These are phyloP conservation scores for Cladophialophora exuberans DNA, from an alignment of 2,329 filamentous ascomycete species.

Conservation along the genomic window DNA sequence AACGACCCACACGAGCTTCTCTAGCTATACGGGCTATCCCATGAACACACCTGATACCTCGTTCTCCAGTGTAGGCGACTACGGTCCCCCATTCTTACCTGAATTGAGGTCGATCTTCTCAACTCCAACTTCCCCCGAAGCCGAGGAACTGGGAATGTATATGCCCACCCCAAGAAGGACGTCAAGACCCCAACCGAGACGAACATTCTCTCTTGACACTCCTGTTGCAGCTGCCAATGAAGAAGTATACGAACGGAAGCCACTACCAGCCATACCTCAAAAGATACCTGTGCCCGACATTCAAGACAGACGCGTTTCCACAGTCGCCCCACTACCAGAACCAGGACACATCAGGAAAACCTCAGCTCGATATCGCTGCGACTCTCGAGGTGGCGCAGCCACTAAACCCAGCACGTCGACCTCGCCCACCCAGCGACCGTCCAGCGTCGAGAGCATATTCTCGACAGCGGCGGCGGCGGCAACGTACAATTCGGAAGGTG, in stretches of 20 bases:
- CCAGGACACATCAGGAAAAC: slow-evolving; percentile 26
- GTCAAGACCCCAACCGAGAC: neutral
- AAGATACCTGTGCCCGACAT: neutral
- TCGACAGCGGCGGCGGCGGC: too few species aligned
- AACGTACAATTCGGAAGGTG: slow-evolving; percentile 8
- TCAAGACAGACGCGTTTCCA: slow-evolving; percentile 22
- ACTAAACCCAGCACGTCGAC: slow-evolving; percentile 16
- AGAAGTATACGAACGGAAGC: slow-evolving; percentile 12
- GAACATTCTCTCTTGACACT: neutral
- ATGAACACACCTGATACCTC: slow-evolving; percentile 15
- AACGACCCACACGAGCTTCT: slow-evolving; percentile 27
- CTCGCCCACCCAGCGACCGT: slow-evolving; percentile 11
- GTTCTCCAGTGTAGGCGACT: slow-evolving; percentile 14
- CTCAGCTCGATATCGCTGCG: slow-evolving; percentile 25
- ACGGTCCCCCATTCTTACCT: neutral
- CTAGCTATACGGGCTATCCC: slow-evolving; percentile 11
- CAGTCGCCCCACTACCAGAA: slow-evolving; percentile 26
- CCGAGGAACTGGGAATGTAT: slow-evolving; percentile 19
- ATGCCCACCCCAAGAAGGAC: slow-evolving; percentile 15
- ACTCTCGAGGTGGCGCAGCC: slow-evolving; percentile 1
- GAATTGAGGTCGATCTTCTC: slow-evolving; percentile 10
- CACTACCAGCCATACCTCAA: neutral
- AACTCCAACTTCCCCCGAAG: slow-evolving; percentile 20
- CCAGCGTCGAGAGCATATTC: slow-evolving; percentile 19
- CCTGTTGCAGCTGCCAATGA: neutral